phyloP scores from a whole-genome alignment of 257 asterid species.

The Hygrophila difformis region DNA sequence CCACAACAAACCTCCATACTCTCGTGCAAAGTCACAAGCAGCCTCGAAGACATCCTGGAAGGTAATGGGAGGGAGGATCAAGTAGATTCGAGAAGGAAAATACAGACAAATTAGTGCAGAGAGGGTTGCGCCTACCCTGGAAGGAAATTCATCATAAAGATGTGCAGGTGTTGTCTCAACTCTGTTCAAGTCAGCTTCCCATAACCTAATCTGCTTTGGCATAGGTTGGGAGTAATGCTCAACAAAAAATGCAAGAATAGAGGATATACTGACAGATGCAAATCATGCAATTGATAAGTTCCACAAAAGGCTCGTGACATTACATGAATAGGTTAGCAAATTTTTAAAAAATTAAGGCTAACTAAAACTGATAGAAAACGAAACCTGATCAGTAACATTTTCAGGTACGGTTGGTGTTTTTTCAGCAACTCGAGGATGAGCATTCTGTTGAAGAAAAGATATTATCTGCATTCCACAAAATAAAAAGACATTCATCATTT shows the following conservation, averaged over 20 bases:
- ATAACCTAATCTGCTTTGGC: slow-evolving; percentile 61
- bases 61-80: not conserved
- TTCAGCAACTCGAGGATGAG: slow-evolving; percentile 92
- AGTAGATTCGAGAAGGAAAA: not conserved
- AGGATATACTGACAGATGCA: not conserved
- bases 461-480: slow-evolving; percentile 60
- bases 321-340: not conserved
- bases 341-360: not conserved
- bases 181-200: slow-evolving; percentile 96
- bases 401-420: slow-evolving; percentile 85
- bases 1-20: slow-evolving; percentile 74
- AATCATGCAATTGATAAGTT: not conserved
- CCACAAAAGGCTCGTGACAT: not conserved
- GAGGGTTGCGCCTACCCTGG: slow-evolving; percentile 70
- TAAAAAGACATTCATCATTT: slow-evolving; percentile 5
- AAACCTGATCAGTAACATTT: slow-evolving; percentile 93
- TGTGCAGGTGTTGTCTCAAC: slow-evolving; percentile 67
- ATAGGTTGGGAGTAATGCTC: too few relatives aligned
- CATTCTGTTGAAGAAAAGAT: slow-evolving; percentile 92
- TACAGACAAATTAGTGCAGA: too few relatives aligned
- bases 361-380: not conserved
- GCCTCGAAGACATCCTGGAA: slow-evolving; percentile 77
- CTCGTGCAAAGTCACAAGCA: slow-evolving; percentile 84
- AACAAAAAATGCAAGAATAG: too few relatives aligned
- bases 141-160: slow-evolving; percentile 73